Conservation (phyloP, 2,329 filamentous ascomycete species). For the Penicillium sp. region DNA sequence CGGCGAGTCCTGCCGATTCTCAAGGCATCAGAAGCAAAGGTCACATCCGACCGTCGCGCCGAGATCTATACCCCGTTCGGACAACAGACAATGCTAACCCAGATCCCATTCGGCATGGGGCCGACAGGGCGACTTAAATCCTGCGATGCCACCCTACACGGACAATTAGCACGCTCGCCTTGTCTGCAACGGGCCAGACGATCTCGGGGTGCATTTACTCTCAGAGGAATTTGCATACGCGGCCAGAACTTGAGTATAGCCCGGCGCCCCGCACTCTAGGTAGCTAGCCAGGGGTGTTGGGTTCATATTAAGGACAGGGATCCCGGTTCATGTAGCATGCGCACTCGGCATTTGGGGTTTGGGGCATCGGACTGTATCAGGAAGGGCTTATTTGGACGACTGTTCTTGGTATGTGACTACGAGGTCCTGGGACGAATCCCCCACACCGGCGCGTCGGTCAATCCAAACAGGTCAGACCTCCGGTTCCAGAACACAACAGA, state of each 20-base stretch:
- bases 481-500: not conserved
- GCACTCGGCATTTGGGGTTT: not conserved
- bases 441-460: not conserved
- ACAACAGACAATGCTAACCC: conserved; percentile 4
- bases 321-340: not conserved
- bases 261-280: not conserved
- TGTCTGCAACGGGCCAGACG: conserved; percentile 2
- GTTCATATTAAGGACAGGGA: not conserved
- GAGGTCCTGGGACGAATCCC: not conserved
- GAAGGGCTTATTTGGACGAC: not conserved
- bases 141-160: conserved; percentile 17
- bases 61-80: conserved; percentile 7
- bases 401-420: not conserved
- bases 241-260: not conserved
- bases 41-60: not conserved
- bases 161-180: conserved; percentile 1
- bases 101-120: not conserved
- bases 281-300: not conserved
- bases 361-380: conserved; percentile 1
- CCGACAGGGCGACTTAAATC: conserved; percentile 7
- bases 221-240: not conserved
- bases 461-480: not conserved
- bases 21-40: not conserved
- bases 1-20: not conserved
- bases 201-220: conserved; percentile 8